Evolutionary conservation across 2,329 filamentous ascomycete genomes (phyloP), one percentile per base, ranked within the genome.

Genomic region (Calonectria montana): DNA sequence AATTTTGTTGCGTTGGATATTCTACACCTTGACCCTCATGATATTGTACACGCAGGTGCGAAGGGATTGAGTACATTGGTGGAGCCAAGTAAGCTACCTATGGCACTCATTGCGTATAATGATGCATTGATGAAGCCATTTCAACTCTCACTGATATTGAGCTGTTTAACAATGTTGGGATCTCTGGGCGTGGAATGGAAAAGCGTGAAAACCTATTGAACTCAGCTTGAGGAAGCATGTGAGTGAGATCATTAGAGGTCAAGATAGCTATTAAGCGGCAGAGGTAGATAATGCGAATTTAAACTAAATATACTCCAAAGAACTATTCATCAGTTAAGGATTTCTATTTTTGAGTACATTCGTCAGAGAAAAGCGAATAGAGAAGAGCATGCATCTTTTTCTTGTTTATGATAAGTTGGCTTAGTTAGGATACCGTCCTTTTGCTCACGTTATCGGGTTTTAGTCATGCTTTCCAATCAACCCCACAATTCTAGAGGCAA

Each of bases 181-280:
- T 68, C 71, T 12, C 7, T 65, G 4, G 62, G 63, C 8, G 48
- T 70, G 10, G 57, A 70, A 59, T 73, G 71, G 71, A 73, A 67
- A 45, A 73, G 63, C 25, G 55, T 73, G 13, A 81, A 82, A 74
- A 18, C 31, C 8, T 37, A 63, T 8, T 59, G 61, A 63, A 7
- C 47, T 16, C 13, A 3, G 13, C 37, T 57, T 15, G 45, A 65
- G 5, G 62, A 39, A 29, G 45, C 55, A 57, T 63, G 23, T 39
- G 18, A 23, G 9, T n/a, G 9, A 25, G 25, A 13, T 8, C 13
- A 48, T 10, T 4, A 16, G 16, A 15, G 12, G 16, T 21, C 21
- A 9, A 35, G 31, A 35, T 12, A 1, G n/a, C n/a, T n/a, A n/a
- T n/a, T n/a, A n/a, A n/a, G n/a, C n/a, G n/a, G n/a, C n/a, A n/a